A percentile compares a stretch with the other conserved stretches of the same genome.
Evolutionary conservation across 2,329 filamentous ascomycete species (phyloP).

Genomic region (Colletotrichum somersetense): DNA sequence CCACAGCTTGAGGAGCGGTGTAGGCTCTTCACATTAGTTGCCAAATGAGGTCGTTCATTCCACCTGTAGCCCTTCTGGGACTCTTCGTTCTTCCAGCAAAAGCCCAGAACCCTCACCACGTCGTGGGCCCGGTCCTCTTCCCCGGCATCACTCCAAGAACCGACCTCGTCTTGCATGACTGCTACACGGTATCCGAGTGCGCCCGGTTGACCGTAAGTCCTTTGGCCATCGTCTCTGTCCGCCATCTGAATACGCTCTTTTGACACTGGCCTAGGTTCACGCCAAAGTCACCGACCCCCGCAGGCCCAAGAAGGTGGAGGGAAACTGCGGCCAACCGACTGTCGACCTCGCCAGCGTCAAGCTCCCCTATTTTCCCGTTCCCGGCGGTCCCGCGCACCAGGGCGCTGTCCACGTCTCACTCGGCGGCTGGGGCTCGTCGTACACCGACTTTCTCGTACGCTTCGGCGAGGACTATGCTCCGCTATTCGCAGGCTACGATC

Average conservation of each 20-base stretch:
- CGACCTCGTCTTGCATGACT: constrained; percentile 26
- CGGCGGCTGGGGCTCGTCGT: constrained; percentile 27
- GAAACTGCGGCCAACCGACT: constrained; percentile 11
- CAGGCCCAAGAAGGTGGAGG: constrained; percentile 17
- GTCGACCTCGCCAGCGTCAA: constrained; percentile 30
- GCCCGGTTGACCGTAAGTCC: constrained; percentile 1
- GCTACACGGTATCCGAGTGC: constrained; percentile 24
- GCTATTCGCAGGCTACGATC: constrained; percentile 13
- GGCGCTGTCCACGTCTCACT: constrained; percentile 20
- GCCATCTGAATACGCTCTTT: not conserved
- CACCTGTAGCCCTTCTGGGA: not conserved
- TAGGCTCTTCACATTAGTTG: not conserved
- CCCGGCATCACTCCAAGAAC: constrained; percentile 2
- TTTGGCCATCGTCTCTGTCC: not conserved
- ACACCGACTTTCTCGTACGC: constrained; percentile 27
- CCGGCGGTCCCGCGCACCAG: constrained; percentile 8
- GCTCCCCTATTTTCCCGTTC: constrained; percentile 12
- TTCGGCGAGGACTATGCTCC: constrained; percentile 28
- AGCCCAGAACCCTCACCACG: constrained; percentile 19
- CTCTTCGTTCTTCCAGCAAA: not conserved
- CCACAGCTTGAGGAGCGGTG: not conserved
- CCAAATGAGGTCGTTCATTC: constrained; percentile 6
- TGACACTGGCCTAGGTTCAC: constrained; percentile 7
- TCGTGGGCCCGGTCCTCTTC: constrained; percentile 2
- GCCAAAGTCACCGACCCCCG: constrained; percentile 20